These are phyloP conservation scores for Annulohypoxylon bovei DNA, from an alignment of 495 filamentous ascomycete species.

Conservation along the genomic window DNA sequence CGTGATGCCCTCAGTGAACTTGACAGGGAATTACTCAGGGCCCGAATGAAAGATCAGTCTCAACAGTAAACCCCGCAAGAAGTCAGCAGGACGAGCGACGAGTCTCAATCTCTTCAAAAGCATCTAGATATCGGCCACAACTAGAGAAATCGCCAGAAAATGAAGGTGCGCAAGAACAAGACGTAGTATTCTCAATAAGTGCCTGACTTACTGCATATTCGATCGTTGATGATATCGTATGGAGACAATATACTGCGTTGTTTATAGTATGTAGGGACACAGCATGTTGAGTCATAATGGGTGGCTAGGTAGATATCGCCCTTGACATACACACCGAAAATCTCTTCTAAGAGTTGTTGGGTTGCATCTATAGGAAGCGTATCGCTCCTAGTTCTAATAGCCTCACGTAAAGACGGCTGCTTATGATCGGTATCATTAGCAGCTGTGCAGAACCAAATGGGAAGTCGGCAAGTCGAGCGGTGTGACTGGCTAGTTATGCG, in stretches of 20 bases:
- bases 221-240: not conserved
- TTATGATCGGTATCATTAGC: not conserved
- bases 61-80: no score
- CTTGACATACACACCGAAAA: not conserved
- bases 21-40: no score
- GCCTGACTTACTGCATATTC: not conserved
- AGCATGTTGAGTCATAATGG: not conserved
- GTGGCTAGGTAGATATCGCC: not conserved
- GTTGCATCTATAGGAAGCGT: not conserved
- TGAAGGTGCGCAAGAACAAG: not conserved
- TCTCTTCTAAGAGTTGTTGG: not conserved
- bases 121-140: not conserved
- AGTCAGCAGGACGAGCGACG: not conserved
- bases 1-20: no score
- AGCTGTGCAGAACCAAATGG: not conserved
- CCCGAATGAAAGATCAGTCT: no score
- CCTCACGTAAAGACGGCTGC: not conserved
- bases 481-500: slow-evolving; percentile 10
- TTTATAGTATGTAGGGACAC: not conserved
- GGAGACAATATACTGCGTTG: not conserved
- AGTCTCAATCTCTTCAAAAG: not conserved
- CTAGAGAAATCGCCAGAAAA: not conserved
- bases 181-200: not conserved
- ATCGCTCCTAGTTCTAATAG: not conserved
- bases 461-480: not conserved